Conservation (phyloP, 2,329 filamentous ascomycete species). For the Fusarium tanahbumbuense region DNA sequence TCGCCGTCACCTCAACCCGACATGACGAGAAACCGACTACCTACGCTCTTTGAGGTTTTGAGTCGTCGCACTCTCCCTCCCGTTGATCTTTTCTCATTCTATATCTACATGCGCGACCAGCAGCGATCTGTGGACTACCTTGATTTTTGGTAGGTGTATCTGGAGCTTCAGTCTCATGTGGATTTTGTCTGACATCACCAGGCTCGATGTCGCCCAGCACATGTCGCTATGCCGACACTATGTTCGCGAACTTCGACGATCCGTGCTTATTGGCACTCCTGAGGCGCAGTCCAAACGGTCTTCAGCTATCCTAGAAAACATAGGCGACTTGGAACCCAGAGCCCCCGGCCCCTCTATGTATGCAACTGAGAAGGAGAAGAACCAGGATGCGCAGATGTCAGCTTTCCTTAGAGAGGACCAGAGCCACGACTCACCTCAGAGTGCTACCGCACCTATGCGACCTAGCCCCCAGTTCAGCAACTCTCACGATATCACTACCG, state of each 20-base stretch:
- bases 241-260: conserved; percentile 92
- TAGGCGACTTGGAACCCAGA: conserved; percentile 73
- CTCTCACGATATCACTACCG: conserved; percentile 71
- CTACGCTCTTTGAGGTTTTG: conserved; percentile 94
- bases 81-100: conserved; percentile 97
- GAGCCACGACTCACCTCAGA: conserved; percentile 67
- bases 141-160: conserved; percentile 85
- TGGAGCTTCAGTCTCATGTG: not conserved
- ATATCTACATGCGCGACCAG: conserved; percentile 99
- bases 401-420: conserved; percentile 81
- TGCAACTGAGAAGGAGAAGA: conserved; percentile 76
- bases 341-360: conserved; percentile 72
- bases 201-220: conserved; percentile 99
- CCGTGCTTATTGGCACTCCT: conserved; percentile 91
- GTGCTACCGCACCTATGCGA: conserved; percentile 58
- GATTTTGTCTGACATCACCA: conserved; percentile 53
- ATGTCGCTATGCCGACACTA: conserved; percentile 98
- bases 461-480: conserved; percentile 70
- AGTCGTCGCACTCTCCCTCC: conserved; percentile 94
- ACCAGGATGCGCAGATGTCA: conserved; percentile 89
- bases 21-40: conserved; percentile 81
- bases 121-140: conserved; percentile 97
- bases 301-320: conserved; percentile 78
- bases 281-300: conserved; percentile 92
- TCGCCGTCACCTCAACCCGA: conserved; percentile 69